These are phyloP conservation scores for Collybiopsis luxurians DNA, from an alignment of 768 basidiomycete species.

Conservation along the genomic window DNA sequence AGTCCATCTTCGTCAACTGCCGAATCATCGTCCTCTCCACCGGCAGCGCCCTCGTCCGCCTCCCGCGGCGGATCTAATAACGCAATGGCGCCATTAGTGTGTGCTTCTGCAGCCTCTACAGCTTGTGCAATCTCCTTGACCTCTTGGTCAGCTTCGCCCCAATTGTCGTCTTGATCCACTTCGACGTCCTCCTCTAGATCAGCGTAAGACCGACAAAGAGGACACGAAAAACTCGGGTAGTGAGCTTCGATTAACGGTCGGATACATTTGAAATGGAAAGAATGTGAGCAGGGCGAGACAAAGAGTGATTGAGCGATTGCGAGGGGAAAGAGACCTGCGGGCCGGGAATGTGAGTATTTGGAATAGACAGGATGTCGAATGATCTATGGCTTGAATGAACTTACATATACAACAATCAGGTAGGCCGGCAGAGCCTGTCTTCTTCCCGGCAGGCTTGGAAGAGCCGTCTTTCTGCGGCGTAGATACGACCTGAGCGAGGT, in stretches of 20 bases:
- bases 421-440: constrained; percentile 83
- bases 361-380: too few relatives aligned
- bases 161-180: constrained; percentile 29
- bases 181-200: constrained; percentile 97
- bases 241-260: constrained; percentile 86
- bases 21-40: constrained; percentile 3
- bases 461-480: constrained; percentile 28
- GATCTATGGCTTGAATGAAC: constrained; percentile 3
- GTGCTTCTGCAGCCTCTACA: not conserved
- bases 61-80: constrained; percentile 10
- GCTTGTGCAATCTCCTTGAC: not conserved
- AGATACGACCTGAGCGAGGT: constrained; percentile 45
- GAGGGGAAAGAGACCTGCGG: constrained; percentile 75
- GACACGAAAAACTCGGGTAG: constrained; percentile 92
- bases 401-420: constrained; percentile 10
- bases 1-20: not conserved
- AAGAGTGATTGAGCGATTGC: constrained; percentile 95
- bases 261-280: constrained; percentile 97
- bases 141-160: constrained; percentile 1
- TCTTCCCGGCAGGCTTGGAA: constrained; percentile 48
- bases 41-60: not conserved
- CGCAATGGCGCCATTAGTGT: too few relatives aligned
- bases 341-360: too few relatives aligned
- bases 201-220: constrained; percentile 91
- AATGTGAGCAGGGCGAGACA: constrained; percentile 96